Percentiles rank a stretch among this genome's conserved stretches.
Evolutionary conservation across 345 rosid genomes (phyloP).

Genomic region (Eucalyptus coolabah): DNA sequence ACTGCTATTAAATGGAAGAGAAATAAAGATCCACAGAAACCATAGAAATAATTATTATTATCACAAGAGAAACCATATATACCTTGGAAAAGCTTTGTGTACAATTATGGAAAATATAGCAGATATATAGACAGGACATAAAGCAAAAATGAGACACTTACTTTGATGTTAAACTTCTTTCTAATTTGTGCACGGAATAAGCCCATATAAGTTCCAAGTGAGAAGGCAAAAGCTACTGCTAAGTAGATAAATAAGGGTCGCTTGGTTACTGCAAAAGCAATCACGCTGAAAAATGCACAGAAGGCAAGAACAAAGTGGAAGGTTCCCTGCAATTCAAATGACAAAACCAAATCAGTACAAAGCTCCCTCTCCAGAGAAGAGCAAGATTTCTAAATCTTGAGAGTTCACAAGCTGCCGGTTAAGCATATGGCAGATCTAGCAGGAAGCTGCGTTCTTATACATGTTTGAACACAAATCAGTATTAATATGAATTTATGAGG

Average conservation of each 20-base stretch:
- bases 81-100: neutral
- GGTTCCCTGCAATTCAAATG: slow-evolving; percentile 37
- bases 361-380: neutral
- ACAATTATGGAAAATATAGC: neutral
- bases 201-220: slow-evolving; percentile 50
- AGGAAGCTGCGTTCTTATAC: neutral
- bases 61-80: neutral
- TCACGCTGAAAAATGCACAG: slow-evolving; percentile 23
- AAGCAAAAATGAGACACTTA: slow-evolving; percentile 6
- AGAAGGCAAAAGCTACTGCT: slow-evolving; percentile 37
- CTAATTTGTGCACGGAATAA: slow-evolving; percentile 57
- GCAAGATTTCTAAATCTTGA: neutral
- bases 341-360: neutral
- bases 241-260: slow-evolving; percentile 57
- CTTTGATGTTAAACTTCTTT: slow-evolving; percentile 77
- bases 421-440: neutral
- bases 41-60: neutral
- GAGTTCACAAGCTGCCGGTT: neutral
- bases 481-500: neutral
- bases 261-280: slow-evolving; percentile 50
- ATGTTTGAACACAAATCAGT: neutral
- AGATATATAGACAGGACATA: neutral
- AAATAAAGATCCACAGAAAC: neutral
- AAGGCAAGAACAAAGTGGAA: slow-evolving; percentile 44
- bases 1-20: neutral